A percentile compares a stretch with the other conserved stretches of the same genome.
These are phyloP conservation scores for Suillus subluteus DNA, from an alignment of 768 basidiomycete genomes.

Conservation along the genomic window DNA sequence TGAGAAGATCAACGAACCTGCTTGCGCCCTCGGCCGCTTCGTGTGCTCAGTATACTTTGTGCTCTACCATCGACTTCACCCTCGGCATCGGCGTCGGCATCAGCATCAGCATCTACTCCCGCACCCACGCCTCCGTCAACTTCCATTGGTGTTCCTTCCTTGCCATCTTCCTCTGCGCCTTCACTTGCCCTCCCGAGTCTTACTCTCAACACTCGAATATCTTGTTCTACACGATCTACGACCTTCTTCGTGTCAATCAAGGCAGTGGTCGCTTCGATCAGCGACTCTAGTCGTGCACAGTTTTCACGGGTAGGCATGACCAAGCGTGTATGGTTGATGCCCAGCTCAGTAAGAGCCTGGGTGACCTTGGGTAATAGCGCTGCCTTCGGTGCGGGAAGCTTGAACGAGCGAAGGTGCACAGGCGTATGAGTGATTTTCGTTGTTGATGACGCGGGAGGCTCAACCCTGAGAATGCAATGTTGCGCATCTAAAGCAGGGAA, in stretches of 20 bases:
- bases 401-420: conserved; percentile 85
- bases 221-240: conserved; percentile 85
- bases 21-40: conserved; percentile 61
- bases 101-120: conserved; percentile 11
- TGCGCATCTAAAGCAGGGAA: conserved; percentile 51
- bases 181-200: conserved; percentile 58
- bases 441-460: conserved; percentile 49
- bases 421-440: conserved; percentile 80
- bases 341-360: conserved; percentile 76
- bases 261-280: conserved; percentile 71
- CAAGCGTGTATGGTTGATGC: conserved; percentile 70
- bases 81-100: conserved; percentile 20
- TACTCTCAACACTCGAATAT: conserved; percentile 71
- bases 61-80: conserved; percentile 59
- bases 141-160: conserved; percentile 51
- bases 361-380: conserved; percentile 75
- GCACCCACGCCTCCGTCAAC: conserved; percentile 43
- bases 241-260: conserved; percentile 90
- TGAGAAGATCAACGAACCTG: conserved; percentile 40
- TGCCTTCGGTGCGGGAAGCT: conserved; percentile 79
- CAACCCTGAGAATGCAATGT: conserved; percentile 76
- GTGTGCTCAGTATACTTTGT: conserved; percentile 64
- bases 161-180: conserved; percentile 40
- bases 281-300: conserved; percentile 67
- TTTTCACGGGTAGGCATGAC: conserved; percentile 96